phyloP scores from a whole-genome alignment of 2,329 filamentous ascomycete species.

The Aureobasidium sp. region DNA sequence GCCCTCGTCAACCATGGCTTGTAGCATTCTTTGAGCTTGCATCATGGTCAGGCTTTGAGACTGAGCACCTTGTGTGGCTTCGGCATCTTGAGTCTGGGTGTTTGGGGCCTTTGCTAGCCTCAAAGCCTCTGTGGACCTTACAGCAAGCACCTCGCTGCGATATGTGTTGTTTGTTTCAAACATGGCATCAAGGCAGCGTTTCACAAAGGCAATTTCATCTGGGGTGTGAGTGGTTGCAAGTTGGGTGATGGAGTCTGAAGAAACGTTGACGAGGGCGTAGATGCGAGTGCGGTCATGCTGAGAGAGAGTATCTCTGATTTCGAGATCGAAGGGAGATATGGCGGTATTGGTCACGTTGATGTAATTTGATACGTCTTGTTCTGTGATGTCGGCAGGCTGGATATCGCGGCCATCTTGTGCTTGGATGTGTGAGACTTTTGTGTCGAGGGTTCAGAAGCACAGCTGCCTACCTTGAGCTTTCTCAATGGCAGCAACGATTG shows the following conservation, averaged over 20 bases:
- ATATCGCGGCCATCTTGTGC: slow-evolving; percentile 27
- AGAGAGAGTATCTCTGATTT: slow-evolving; percentile 69
- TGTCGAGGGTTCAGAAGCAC: slow-evolving; percentile 33
- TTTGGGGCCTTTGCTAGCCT: slow-evolving; percentile 45
- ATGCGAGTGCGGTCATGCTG: slow-evolving; percentile 56
- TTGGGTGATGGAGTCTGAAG: slow-evolving; percentile 77
- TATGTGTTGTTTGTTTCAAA: slow-evolving; percentile 81
- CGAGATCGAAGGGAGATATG: slow-evolving; percentile 75
- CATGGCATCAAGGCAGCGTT: slow-evolving; percentile 81
- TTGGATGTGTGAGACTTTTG: neutral
- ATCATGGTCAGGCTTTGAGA: slow-evolving; percentile 57
- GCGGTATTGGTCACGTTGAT: slow-evolving; percentile 64
- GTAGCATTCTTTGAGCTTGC: slow-evolving; percentile 69
- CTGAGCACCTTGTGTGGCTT: neutral
- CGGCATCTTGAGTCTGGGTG: neutral
- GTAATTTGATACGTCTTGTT: slow-evolving; percentile 61
- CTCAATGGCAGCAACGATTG: slow-evolving; percentile 69
- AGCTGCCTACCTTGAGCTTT: slow-evolving; percentile 47
- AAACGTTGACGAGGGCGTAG: slow-evolving; percentile 81
- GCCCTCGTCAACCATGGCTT: slow-evolving; percentile 64
- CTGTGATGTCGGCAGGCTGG: slow-evolving; percentile 56
- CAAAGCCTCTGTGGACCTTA: slow-evolving; percentile 71
- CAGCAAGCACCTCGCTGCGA: slow-evolving; percentile 73
- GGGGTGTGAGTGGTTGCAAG: slow-evolving; percentile 72
- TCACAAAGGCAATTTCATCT: slow-evolving; percentile 85